Percentiles rank a stretch among this genome's conserved stretches.
Conservation (phyloP, 1,139 yeast genomes). For the Geotrichum aggregatum region DNA sequence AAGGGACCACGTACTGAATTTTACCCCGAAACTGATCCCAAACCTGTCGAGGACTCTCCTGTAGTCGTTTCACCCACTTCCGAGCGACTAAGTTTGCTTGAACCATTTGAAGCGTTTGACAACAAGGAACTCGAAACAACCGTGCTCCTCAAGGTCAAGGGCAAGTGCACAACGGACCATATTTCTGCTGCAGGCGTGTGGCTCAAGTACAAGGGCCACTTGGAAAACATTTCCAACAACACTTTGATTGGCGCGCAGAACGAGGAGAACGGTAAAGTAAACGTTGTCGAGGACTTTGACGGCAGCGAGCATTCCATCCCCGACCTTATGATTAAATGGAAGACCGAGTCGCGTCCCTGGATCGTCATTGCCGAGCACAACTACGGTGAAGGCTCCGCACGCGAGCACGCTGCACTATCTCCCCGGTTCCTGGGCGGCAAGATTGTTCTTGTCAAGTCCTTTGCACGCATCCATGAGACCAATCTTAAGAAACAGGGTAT, state of each 20-base stretch:
- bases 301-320: slow-evolving; percentile 76
- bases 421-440: slow-evolving; percentile 93
- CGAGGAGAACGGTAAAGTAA: slow-evolving; percentile 94
- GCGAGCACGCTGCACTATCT: slow-evolving; percentile 97
- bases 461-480: slow-evolving; percentile 93
- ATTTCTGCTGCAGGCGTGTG: slow-evolving; percentile 99
- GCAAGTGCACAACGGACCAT: slow-evolving; percentile 97
- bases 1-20: slow-evolving; percentile 69
- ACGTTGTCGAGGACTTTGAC: slow-evolving; percentile 81
- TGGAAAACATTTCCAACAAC: slow-evolving; percentile 91
- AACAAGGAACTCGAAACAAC: slow-evolving; percentile 75
- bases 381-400: slow-evolving; percentile 98
- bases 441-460: slow-evolving; percentile 84
- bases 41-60: slow-evolving; percentile 67
- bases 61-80: slow-evolving; percentile 76
- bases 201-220: slow-evolving; percentile 96
- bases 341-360: slow-evolving; percentile 81
- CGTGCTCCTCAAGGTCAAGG: slow-evolving; percentile 84
- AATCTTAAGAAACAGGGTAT: slow-evolving; percentile 94
- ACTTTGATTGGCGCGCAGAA: slow-evolving; percentile 96
- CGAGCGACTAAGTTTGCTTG: slow-evolving; percentile 75
- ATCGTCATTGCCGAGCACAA: slow-evolving; percentile 94
- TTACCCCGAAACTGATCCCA: slow-evolving; percentile 58
- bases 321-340: slow-evolving; percentile 96
- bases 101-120: slow-evolving; percentile 82